These are phyloP conservation scores for Penicillium manginii DNA, from an alignment of 495 filamentous ascomycete genomes.

Conservation along the genomic window DNA sequence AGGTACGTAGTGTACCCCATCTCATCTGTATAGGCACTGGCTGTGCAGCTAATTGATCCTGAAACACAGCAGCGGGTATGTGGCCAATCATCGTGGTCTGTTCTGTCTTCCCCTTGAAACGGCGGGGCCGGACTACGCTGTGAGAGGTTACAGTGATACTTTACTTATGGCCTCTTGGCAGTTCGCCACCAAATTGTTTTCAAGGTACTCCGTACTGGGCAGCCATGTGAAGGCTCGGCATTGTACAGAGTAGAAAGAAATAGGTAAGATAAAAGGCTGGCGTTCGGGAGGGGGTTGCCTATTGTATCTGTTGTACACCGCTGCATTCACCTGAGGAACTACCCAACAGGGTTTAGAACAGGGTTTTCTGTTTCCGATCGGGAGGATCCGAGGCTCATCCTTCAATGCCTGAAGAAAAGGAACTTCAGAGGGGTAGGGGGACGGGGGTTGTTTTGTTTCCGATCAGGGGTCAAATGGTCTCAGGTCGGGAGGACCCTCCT, in stretches of 20 bases:
- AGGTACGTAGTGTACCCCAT: constrained; percentile 6
- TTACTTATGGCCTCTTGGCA: background rate
- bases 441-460: background rate
- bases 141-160: background rate
- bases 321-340: background rate
- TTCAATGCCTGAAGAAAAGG: no score
- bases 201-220: no score
- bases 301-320: background rate
- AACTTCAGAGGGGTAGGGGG: no score
- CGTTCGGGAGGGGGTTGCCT: constrained; percentile 1
- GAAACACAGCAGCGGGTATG: constrained; percentile 29
- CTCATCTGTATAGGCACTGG: background rate
- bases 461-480: background rate
- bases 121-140: constrained; percentile 8
- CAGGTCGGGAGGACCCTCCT: background rate
- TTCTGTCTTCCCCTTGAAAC: constrained; percentile 22
- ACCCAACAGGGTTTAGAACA: background rate
- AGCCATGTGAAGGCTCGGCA: background rate
- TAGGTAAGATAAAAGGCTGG: background rate
- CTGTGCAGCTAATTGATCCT: constrained; percentile 10
- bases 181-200: background rate
- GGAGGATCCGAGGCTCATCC: background rate
- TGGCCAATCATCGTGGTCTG: constrained; percentile 20
- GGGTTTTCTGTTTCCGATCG: background rate
- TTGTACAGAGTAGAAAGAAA: background rate